Conservation (phyloP, 352 stramenopile genomes). For the Thraustochytrium striatum region DNA sequence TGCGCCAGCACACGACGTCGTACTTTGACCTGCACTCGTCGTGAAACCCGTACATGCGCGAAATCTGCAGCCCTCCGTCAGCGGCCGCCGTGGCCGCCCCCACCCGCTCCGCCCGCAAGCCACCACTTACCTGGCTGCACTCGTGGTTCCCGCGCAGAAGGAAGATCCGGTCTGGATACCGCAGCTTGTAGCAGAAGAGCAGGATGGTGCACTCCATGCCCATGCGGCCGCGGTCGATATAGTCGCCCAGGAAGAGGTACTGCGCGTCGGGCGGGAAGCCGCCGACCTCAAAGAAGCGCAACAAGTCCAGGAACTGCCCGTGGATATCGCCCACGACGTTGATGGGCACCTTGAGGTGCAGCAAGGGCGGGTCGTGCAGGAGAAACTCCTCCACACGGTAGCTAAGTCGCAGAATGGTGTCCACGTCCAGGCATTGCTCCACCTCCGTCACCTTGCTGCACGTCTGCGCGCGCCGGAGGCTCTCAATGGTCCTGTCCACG, state of each 20-base stretch:
- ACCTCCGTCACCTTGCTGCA: background rate
- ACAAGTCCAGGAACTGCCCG: conserved; percentile 92
- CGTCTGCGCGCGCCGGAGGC: background rate
- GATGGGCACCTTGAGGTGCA: conserved; percentile 68
- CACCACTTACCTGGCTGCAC: conserved; percentile 86
- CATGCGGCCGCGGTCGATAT: conserved; percentile 91
- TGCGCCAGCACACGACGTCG: conserved; percentile 70
- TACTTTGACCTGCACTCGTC: conserved; percentile 64
- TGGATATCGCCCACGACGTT: conserved; percentile 89
- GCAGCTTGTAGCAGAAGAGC: conserved; percentile 97
- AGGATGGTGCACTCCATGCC: conserved; percentile 96
- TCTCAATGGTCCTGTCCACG: conserved; percentile 7
- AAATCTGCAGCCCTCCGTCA: no score
- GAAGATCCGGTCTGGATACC: conserved; percentile 96
- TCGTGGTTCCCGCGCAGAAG: conserved; percentile 97
- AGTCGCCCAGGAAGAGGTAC: conserved; percentile 94
- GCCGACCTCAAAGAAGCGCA: conserved; percentile 84
- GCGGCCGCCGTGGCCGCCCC: no score
- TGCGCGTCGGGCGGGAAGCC: conserved; percentile 76
- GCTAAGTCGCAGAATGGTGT: conserved; percentile 57
- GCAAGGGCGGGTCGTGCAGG: conserved; percentile 71
- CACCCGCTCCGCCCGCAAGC: no score
- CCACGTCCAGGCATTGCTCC: background rate
- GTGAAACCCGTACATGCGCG: conserved; percentile 81
- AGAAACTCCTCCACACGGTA: conserved; percentile 67